Base-by-base conservation (phyloP, 2,329 filamentous ascomycete species). In the Ciborinia camelliae region DNA sequence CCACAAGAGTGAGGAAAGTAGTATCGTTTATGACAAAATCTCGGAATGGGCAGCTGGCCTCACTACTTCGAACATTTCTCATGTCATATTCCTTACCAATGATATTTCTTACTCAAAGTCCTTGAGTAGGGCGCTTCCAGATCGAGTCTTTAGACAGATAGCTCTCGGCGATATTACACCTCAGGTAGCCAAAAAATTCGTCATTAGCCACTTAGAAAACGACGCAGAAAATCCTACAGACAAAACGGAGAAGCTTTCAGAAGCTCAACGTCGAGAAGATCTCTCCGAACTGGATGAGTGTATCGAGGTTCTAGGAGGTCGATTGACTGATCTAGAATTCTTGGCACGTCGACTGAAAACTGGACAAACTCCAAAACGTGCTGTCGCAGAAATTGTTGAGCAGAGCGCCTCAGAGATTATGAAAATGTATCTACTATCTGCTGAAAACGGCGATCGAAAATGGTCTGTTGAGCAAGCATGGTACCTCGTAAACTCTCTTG, bases 251-350 rank as follows among this genome's bases (percentile, higher is more conserved):
- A 69, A 68, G 71, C 75, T 68, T 74, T 71, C 72, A 0, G 75
- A 35, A 65, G 53, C 67, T 3, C 71, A 74, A 58, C 72, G 74
- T 41, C 59, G 55, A 51, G 68, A 75, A 14, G 83, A 92, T 68
- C 80, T 95, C 8, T 76, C 77, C 0, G 90, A 93, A 68, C 83
- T 99, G 1, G 92, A 97, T 72, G 83, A 83, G 35, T 93, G 90
- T 70, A 96, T 98, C 69, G 84, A 87, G 35, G 84, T 88, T 0
- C 83, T 99, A 1, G 95, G 95, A 28, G 95, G 95, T 2, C 90
- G 95, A 4, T 83, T 99, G n/a, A 97, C 92, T 0, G 95, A 99
- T 73, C 87, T 99, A 26, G 94, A 98, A 74, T 96, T 95, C 73
- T 86, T 99, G 51, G 90, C 93, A n/a, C 87, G 94, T 43, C 85